phyloP scores from a whole-genome alignment of 2,329 filamentous ascomycete species.

The Thielaviopsis punctulata region DNA sequence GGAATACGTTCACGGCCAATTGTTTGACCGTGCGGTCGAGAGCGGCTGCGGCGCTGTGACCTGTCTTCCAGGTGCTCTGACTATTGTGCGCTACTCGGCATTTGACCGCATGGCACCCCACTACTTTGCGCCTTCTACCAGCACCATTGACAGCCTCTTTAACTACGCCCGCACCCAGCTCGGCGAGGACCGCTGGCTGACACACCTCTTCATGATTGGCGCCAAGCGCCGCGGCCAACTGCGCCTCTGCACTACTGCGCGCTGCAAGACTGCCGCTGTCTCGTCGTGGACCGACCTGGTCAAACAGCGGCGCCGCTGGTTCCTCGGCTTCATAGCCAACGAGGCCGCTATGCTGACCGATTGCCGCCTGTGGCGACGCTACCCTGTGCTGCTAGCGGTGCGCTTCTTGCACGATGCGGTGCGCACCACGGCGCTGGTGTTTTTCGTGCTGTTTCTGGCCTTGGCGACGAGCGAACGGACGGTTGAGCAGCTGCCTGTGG shows the following conservation, averaged over 20 bases:
- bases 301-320: conserved; percentile 93
- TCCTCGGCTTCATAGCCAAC: conserved; percentile 92
- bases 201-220: conserved; percentile 96
- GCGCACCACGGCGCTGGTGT: conserved; percentile 78
- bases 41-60: conserved; percentile 89
- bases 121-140: conserved; percentile 93
- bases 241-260: conserved; percentile 91
- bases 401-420: conserved; percentile 95
- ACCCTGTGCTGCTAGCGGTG: conserved; percentile 70
- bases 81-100: conserved; percentile 87
- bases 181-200: conserved; percentile 91
- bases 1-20: conserved; percentile 93
- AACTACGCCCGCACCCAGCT: conserved; percentile 92
- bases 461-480: conserved; percentile 70
- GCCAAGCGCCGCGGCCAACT: conserved; percentile 89
- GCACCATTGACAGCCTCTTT: conserved; percentile 75
- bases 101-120: conserved; percentile 96
- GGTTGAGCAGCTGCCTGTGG: conserved; percentile 65
- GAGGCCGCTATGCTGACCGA: conserved; percentile 98
- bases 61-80: conserved; percentile 86
- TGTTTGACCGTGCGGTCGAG: conserved; percentile 90
- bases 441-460: conserved; percentile 84
- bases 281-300: conserved; percentile 71
- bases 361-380: conserved; percentile 75
- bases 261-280: conserved; percentile 96